Evolutionary conservation across 106 monocot genomes (phyloP).

Genomic region (Dactylorhiza incarnata): DNA sequence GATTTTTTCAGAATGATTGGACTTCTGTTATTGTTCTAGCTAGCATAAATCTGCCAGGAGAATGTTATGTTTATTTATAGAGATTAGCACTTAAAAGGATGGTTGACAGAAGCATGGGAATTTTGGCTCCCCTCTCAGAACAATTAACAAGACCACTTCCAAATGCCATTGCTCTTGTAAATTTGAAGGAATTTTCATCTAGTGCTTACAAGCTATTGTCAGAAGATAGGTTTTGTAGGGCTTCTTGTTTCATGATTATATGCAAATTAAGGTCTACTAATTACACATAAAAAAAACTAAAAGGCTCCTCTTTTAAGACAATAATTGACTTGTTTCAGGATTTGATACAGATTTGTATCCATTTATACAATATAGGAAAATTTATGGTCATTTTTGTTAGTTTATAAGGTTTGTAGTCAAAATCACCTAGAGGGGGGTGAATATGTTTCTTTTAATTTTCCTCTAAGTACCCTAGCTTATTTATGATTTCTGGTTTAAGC

Average conservation of each 20-base stretch:
- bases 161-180: constrained; percentile 84
- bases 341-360: not conserved
- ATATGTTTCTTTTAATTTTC: too few species aligned
- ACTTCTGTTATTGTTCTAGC: too few species aligned
- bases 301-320: not conserved
- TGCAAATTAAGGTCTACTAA: not conserved
- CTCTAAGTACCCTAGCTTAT: too few species aligned
- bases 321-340: not conserved
- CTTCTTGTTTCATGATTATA: not conserved
- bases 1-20: too few species aligned
- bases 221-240: constrained; percentile 38
- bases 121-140: constrained; percentile 83
- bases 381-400: not conserved
- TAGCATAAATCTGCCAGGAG: too few species aligned
- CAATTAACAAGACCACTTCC: constrained; percentile 95
- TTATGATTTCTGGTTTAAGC: too few species aligned
- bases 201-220: constrained; percentile 89
- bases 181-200: constrained; percentile 75
- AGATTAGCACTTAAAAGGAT: constrained; percentile 93
- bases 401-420: too few species aligned
- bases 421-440: too few species aligned
- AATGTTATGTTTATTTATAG: constrained; percentile 36
- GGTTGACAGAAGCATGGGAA: constrained; percentile 94
- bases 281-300: not conserved
- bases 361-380: not conserved